phyloP scores from a whole-genome alignment of 1,284 basidiomycete species.

The Erythrobasidium hasegawianum region DNA sequence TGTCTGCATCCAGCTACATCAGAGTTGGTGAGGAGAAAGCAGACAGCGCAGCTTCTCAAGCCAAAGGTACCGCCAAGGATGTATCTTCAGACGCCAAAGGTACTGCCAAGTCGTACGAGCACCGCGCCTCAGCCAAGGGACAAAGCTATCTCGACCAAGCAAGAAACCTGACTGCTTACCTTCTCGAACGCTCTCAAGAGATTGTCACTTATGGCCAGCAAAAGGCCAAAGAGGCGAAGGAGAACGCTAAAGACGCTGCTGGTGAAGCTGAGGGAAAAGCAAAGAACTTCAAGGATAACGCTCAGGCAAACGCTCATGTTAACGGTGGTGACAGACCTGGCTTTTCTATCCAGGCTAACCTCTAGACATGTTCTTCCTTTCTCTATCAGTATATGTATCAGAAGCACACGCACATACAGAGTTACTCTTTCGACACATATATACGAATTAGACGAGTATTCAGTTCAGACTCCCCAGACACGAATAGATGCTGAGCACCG shows the following conservation, averaged over 20 bases:
- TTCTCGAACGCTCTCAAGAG: background rate
- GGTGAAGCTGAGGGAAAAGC: background rate
- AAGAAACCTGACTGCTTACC: background rate
- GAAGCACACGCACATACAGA: no score
- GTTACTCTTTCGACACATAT: no score
- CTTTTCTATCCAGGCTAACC: background rate
- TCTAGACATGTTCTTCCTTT: background rate
- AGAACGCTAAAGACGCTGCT: background rate
- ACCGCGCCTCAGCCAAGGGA: background rate
- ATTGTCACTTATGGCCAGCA: slow-evolving; percentile 1
- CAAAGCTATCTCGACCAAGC: background rate
- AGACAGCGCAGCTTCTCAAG: background rate
- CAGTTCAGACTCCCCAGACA: no score
- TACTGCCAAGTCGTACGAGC: background rate
- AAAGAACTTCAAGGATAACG: background rate
- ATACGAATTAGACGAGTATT: no score
- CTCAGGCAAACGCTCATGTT: background rate
- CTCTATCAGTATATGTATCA: no score
- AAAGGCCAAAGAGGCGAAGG: background rate
- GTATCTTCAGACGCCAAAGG: background rate
- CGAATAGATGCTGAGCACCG: no score
- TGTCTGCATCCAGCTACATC: slow-evolving; percentile 8
- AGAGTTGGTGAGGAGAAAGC: slow-evolving; percentile 1
- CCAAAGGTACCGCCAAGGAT: background rate
- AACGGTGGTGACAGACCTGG: background rate